Percentiles rank a stretch among this genome's conserved stretches.
Conservation (phyloP, 345 rosid genomes). For the Melaleuca quinquenervia region DNA sequence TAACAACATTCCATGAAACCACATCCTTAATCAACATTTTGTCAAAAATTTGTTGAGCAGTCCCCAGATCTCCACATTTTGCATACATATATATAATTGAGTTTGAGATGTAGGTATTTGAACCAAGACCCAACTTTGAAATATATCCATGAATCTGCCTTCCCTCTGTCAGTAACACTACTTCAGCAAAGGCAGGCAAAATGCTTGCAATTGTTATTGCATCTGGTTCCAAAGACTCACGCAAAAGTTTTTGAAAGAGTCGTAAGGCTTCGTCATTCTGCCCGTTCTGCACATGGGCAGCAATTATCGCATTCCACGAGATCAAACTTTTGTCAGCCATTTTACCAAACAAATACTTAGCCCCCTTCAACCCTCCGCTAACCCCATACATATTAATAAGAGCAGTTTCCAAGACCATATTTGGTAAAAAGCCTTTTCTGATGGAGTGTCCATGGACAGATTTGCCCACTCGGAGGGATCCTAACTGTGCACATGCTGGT, state of each 20-base stretch:
- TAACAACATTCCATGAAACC: constrained; percentile 68
- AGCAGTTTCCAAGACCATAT: constrained; percentile 54
- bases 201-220: constrained; percentile 45
- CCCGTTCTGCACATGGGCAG: constrained; percentile 47
- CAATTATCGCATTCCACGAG: constrained; percentile 62
- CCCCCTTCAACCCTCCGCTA: constrained; percentile 24
- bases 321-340: constrained; percentile 44
- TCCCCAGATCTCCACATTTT: constrained; percentile 55
- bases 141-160: constrained; percentile 47
- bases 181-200: constrained; percentile 62
- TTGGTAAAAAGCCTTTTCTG: constrained; percentile 56
- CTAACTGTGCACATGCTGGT: constrained; percentile 43
- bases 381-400: constrained; percentile 58
- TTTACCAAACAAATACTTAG: constrained; percentile 30
- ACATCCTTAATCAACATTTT: constrained; percentile 30
- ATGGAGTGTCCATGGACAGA: constrained; percentile 54
- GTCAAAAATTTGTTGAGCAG: constrained; percentile 49
- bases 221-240: constrained; percentile 32
- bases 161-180: constrained; percentile 34
- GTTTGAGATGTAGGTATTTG: constrained; percentile 43
- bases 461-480: constrained; percentile 28
- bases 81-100: constrained; percentile 56
- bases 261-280: constrained; percentile 33
- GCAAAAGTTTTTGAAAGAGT: constrained; percentile 34
- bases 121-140: constrained; percentile 18